Conservation (phyloP, 2,329 filamentous ascomycete species). For the Aspergillus sp. region DNA sequence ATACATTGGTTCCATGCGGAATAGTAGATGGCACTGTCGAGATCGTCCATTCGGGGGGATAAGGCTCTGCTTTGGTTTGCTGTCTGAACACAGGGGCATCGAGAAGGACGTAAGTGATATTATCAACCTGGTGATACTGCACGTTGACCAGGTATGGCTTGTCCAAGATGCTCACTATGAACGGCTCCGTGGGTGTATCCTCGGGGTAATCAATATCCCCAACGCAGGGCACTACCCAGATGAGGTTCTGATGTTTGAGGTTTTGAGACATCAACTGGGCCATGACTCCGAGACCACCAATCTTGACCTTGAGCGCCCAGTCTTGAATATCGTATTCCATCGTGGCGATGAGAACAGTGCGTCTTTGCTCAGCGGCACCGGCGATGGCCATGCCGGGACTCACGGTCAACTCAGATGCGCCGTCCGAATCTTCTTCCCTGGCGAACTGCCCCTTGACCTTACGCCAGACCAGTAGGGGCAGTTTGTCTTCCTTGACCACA, state of each 20-base stretch:
- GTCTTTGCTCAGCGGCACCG: slow-evolving; percentile 28
- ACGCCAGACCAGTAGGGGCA: slow-evolving; percentile 32
- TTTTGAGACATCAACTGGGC: slow-evolving; percentile 65
- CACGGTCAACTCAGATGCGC: slow-evolving; percentile 8
- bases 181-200: slow-evolving; percentile 56
- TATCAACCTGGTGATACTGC: slow-evolving; percentile 59
- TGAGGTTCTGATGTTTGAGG: slow-evolving; percentile 59
- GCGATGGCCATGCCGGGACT: slow-evolving; percentile 31
- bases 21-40: slow-evolving; percentile 64
- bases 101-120: slow-evolving; percentile 65
- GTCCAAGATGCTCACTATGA: slow-evolving; percentile 59
- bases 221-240: slow-evolving; percentile 62
- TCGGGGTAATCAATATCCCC: slow-evolving; percentile 61
- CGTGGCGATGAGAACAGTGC: slow-evolving; percentile 63
- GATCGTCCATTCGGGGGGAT: slow-evolving; percentile 65
- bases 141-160: slow-evolving; percentile 58
- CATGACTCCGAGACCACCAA: slow-evolving; percentile 67
- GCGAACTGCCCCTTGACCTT: slow-evolving; percentile 27
- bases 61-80: slow-evolving; percentile 59
- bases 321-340: slow-evolving; percentile 71
- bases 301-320: slow-evolving; percentile 67
- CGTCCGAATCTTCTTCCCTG: slow-evolving; percentile 14
- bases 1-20: slow-evolving; percentile 69
- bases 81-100: slow-evolving; percentile 64
- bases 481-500: slow-evolving; percentile 42